Base-by-base conservation (phyloP, 2,329 filamentous ascomycete genomes). In the Fonsecaea multimorphosa region DNA sequence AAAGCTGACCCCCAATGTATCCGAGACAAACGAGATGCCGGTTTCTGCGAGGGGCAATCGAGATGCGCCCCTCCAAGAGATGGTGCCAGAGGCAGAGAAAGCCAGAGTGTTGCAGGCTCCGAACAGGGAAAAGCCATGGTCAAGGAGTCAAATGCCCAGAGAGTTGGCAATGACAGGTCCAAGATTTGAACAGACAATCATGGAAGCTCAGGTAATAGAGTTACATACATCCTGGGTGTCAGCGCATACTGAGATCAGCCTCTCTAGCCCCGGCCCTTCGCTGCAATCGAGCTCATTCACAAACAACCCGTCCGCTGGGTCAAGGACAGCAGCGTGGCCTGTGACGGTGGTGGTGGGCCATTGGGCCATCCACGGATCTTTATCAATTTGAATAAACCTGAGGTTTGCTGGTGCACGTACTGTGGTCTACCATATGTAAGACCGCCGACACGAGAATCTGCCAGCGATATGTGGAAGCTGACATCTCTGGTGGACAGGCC, bases 351-450 rank as follows among this genome's bases (percentile, higher is more conserved):
- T 65, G 93, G 93, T 72, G 95, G 94, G 53, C 90, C 93, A 34
- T 83, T 91, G 62, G 95, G 95, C 51, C 95, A 99, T 79, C 95
- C 95, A 57, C 87, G 87, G 75, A 90, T 99, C 81, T 99, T 93
- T 79, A 99, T 99, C 86, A 99, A 99, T 82, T 89, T 91, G 72
- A 95, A 99, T 81, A 98, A 97, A 85, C 91, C 95, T 51, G 89
- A 98, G 83, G 97, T 99, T 74, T 87, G 87, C 79, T 84, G 84
- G 77, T 99, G 95, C 84, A 89, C 86, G 75, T 99, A 99, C 83
- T 99, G 95, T 78, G 95, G 95, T 60, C 78, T 95, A 72, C 95
- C 95, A 73, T 99, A 89, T 78, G 95, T 98, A 86, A 77, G 93
- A 82, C 22, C 80, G 31, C n/a, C 14, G 24, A 40, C 40, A 7